Evolutionary conservation across 106 monocot genomes (phyloP).

Genomic region (Dendrobium huoshanense): DNA sequence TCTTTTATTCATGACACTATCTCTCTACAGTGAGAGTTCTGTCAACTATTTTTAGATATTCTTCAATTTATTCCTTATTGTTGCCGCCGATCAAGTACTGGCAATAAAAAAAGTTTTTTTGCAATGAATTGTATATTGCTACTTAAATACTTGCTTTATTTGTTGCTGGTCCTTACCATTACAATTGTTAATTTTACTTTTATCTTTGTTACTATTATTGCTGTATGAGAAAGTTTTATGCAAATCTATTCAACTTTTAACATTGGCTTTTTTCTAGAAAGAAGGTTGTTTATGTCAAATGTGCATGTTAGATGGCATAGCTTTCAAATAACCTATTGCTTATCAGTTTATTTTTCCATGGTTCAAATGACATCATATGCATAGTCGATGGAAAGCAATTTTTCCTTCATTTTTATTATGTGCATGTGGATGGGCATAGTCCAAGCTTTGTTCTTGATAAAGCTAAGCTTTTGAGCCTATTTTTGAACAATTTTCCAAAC

Average conservation of each 20-base stretch:
- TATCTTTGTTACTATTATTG: not conserved
- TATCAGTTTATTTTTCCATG: not conserved
- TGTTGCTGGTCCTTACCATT: not conserved
- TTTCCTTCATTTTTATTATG: no score
- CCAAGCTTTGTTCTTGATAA: no score
- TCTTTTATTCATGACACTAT: not conserved
- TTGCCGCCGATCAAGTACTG: not conserved
- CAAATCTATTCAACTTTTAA: not conserved
- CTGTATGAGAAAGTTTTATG: not conserved
- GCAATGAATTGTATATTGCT: not conserved
- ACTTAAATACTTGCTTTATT: not conserved
- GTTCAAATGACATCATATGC: not conserved
- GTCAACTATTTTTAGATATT: not conserved
- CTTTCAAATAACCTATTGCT: not conserved
- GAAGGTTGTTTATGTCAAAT: not conserved
- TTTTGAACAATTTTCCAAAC: no score
- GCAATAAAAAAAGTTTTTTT: not conserved
- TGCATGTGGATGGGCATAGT: no score
- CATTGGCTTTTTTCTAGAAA: not conserved
- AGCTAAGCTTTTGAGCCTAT: no score
- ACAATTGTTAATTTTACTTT: not conserved
- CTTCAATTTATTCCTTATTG: not conserved
- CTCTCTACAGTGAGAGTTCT: not conserved
- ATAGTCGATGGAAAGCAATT: not conserved
- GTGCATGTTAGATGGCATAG: not conserved